Conservation (phyloP, 1,284 basidiomycete species). For the Cryptococcus maquisensis region DNA sequence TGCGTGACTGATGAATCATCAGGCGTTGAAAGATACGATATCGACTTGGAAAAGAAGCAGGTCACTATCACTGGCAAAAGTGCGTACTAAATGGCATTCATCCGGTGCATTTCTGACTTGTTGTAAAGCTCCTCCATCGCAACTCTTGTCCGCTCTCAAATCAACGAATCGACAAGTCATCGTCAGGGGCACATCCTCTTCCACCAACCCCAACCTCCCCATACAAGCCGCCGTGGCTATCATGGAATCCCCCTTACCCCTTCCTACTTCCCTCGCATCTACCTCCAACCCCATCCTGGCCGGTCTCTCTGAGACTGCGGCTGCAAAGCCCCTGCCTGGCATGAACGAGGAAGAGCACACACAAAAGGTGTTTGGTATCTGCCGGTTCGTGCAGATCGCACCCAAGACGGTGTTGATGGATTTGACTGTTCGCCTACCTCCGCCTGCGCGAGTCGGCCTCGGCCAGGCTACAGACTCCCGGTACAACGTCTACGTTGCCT, state of each 20-base stretch:
- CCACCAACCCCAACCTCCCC: conserved; percentile 22
- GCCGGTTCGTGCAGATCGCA: conserved; percentile 48
- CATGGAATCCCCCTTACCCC: conserved; percentile 46
- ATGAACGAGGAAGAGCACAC: conserved; percentile 42
- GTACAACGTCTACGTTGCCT: conserved; percentile 42
- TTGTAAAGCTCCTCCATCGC: conserved; percentile 44
- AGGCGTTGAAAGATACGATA: conserved; percentile 48
- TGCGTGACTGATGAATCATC: background rate
- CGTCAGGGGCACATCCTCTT: conserved; percentile 45
- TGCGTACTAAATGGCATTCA: conserved; percentile 15
- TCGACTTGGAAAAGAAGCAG: conserved; percentile 46
- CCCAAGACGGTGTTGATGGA: conserved; percentile 46
- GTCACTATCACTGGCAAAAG: conserved; percentile 48
- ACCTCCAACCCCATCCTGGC: conserved; percentile 25
- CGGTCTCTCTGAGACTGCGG: conserved; percentile 1
- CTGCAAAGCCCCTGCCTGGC: conserved; percentile 23
- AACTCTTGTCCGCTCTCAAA: conserved; percentile 46
- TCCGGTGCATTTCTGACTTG: background rate
- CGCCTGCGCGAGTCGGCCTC: conserved; percentile 24
- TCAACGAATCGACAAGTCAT: conserved; percentile 49
- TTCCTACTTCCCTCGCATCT: conserved; percentile 27
- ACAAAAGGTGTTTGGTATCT: conserved; percentile 50
- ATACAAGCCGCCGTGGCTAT: conserved; percentile 47
- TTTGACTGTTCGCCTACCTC: conserved; percentile 45
- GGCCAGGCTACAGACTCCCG: background rate